Percentiles rank a stretch among this genome's conserved stretches.
Conservation (phyloP, 345 rosid genomes). For the Populus nigra region DNA sequence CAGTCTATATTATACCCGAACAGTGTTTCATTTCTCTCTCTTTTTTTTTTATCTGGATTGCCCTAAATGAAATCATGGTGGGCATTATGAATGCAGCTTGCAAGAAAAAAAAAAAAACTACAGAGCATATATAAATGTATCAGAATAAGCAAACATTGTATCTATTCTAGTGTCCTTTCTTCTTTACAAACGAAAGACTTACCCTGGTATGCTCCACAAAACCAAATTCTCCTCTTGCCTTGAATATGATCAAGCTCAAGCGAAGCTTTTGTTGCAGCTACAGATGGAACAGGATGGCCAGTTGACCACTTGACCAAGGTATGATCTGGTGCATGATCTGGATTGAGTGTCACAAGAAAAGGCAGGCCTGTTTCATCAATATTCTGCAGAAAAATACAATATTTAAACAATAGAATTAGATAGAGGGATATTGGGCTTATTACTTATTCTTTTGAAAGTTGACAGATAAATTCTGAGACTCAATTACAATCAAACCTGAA, state of each 20-base stretch:
- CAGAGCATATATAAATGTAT: too few species aligned
- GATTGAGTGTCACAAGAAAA: constrained; percentile 80
- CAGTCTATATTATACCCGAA: too few species aligned
- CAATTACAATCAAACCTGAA: constrained; percentile 60
- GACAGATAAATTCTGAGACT: not conserved
- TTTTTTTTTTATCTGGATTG: too few species aligned
- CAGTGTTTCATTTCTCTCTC: too few species aligned
- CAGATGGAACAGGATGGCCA: constrained; percentile 87
- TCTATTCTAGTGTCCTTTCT: not conserved
- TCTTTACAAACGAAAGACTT: constrained; percentile 4
- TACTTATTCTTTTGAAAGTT: not conserved
- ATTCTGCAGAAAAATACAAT: constrained; percentile 50
- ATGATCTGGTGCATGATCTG: constrained; percentile 54
- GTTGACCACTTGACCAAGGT: constrained; percentile 78
- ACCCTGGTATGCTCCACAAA: constrained; percentile 93
- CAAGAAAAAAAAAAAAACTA: too few species aligned
- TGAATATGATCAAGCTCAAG: constrained; percentile 69
- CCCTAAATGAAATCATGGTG: too few species aligned
- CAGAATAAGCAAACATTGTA: not conserved
- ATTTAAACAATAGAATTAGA: constrained; percentile 2
- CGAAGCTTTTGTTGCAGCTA: constrained; percentile 79
- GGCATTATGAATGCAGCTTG: too few species aligned
- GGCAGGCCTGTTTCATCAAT: constrained; percentile 63
- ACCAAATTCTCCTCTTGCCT: constrained; percentile 85
- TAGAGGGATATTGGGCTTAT: not conserved